Conservation (phyloP, 352 stramenopile genomes). For the Pythium periplocum region DNA sequence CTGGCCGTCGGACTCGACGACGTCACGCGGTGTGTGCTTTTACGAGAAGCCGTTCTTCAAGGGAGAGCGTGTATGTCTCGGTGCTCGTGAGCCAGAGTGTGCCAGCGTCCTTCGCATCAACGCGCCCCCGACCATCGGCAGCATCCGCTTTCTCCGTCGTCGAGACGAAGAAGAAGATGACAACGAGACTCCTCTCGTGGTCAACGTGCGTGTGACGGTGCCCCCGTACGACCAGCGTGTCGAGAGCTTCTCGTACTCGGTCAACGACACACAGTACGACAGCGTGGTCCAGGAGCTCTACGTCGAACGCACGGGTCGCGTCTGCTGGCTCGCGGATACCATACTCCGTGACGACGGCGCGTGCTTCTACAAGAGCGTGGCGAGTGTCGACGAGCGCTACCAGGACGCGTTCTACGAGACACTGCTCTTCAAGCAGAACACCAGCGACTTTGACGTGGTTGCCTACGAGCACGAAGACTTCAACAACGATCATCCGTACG, state of each 20-base stretch:
- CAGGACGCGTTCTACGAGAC: slow-evolving; percentile 26
- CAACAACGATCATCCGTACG: slow-evolving; percentile 6
- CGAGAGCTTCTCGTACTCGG: slow-evolving; percentile 22
- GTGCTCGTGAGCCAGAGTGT: slow-evolving; percentile 20
- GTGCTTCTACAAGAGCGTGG: slow-evolving; percentile 27
- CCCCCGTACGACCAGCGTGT: slow-evolving; percentile 30
- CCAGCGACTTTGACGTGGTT: slow-evolving; percentile 35
- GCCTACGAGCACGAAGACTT: slow-evolving; percentile 33
- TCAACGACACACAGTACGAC: slow-evolving; percentile 20
- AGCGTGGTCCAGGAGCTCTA: slow-evolving; percentile 35
- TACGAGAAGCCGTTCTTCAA: slow-evolving; percentile 30
- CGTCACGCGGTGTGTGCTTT: slow-evolving; percentile 34
- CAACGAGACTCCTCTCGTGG: slow-evolving; percentile 18
- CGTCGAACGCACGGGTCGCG: slow-evolving; percentile 36
- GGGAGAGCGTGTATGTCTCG: slow-evolving; percentile 29
- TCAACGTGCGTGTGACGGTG: slow-evolving; percentile 32
- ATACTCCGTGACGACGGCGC: slow-evolving; percentile 18
- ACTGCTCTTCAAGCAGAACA: slow-evolving; percentile 34
- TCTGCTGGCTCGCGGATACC: slow-evolving; percentile 27
- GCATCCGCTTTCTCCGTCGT: slow-evolving; percentile 28
- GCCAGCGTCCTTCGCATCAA: slow-evolving; percentile 28
- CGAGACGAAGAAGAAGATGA: background rate
- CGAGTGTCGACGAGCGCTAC: slow-evolving; percentile 25
- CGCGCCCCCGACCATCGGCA: slow-evolving; percentile 31
- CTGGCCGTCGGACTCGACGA: too few species aligned